phyloP scores from a whole-genome alignment of 2,329 filamentous ascomycete species.

The Sporothrix euskadiensis region DNA sequence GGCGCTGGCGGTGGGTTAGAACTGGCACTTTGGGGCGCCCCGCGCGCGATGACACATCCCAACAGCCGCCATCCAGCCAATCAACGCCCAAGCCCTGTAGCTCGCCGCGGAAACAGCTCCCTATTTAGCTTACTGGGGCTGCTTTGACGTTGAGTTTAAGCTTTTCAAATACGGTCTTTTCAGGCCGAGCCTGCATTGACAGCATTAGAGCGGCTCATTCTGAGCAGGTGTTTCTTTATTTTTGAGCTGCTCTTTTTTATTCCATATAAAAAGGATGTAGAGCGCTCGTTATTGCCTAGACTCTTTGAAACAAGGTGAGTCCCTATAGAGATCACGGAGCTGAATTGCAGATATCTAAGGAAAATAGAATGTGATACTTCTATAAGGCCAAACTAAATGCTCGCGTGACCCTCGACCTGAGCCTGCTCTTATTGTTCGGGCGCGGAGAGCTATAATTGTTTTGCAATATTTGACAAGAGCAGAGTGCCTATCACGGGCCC shows the following conservation, averaged over 20 bases:
- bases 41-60: constrained; percentile 15
- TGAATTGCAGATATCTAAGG: not conserved
- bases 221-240: not conserved
- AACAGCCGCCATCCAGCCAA: constrained; percentile 8
- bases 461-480: not conserved
- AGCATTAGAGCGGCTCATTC: not conserved
- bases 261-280: not conserved
- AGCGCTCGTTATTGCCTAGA: not conserved
- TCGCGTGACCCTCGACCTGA: too few relatives aligned
- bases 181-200: not conserved
- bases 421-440: not conserved
- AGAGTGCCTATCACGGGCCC: not conserved
- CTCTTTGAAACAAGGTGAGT: not conserved
- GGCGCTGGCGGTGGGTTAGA: not conserved
- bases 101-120: not conserved
- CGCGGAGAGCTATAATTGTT: too few relatives aligned
- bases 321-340: not conserved
- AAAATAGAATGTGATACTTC: not conserved
- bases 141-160: not conserved
- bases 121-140: not conserved
- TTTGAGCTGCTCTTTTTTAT: not conserved
- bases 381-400: too few relatives aligned
- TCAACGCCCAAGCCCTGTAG: not conserved
- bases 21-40: constrained; percentile 2
- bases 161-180: not conserved